phyloP scores from a whole-genome alignment of 192 early-diverging fungal genomes.

The Podila epigama region DNA sequence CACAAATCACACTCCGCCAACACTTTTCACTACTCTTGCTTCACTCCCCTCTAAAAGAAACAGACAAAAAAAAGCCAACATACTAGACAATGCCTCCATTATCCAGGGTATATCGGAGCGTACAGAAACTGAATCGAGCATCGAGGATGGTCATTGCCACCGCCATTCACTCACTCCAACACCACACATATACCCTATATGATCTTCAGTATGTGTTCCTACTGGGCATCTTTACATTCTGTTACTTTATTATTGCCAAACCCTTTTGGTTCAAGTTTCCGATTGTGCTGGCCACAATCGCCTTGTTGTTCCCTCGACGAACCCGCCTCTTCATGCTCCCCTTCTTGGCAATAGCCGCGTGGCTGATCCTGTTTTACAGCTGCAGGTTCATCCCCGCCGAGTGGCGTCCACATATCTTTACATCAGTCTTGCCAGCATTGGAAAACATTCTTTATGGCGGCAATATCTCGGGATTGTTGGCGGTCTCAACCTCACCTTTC shows the following conservation, averaged over 20 bases:
- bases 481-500: conserved; percentile 54
- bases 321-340: conserved; percentile 57
- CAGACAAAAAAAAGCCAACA: too few relatives aligned
- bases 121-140: conserved; percentile 16
- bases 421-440: conserved; percentile 66
- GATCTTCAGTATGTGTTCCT: conserved; percentile 58
- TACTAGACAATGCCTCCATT: too few relatives aligned
- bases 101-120: too few relatives aligned
- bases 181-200: conserved; percentile 44
- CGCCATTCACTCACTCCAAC: conserved; percentile 19
- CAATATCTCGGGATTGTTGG: conserved; percentile 65
- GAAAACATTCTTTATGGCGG: conserved; percentile 73
- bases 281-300: conserved; percentile 13
- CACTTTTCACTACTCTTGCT: too few relatives aligned
- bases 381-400: conserved; percentile 58
- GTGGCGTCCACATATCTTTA: conserved; percentile 67
- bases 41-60: too few relatives aligned
- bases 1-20: too few relatives aligned
- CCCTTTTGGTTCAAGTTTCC: conserved; percentile 45
- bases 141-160: conserved; percentile 3
- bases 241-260: conserved; percentile 49
- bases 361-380: conserved; percentile 63
- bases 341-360: conserved; percentile 56
- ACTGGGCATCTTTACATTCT: conserved; percentile 36
- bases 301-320: conserved; percentile 44